phyloP scores from a whole-genome alignment of 176 grass and related monocot species.

The Thalia dealbata region DNA sequence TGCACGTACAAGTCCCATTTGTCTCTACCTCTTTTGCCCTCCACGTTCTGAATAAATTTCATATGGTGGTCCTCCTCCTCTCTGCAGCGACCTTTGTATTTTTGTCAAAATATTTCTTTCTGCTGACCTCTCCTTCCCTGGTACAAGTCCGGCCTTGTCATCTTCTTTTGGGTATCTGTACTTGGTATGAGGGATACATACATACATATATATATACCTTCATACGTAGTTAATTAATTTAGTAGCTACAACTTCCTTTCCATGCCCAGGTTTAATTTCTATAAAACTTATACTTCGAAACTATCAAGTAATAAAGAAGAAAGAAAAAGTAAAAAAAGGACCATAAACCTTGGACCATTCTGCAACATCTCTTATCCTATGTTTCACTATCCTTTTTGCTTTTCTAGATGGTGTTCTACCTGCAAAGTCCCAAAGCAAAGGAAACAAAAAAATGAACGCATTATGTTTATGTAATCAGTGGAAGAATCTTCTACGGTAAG shows the following conservation, averaged over 20 bases:
- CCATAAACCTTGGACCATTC: background rate
- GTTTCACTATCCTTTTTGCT: background rate
- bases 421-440: background rate
- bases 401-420: background rate
- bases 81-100: background rate
- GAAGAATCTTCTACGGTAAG: background rate
- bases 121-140: background rate
- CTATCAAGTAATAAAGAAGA: background rate
- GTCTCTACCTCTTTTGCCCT: background rate
- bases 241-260: background rate
- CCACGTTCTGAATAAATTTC: background rate
- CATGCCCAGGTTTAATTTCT: constrained; percentile 1
- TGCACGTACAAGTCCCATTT: background rate
- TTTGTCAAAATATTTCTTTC: background rate
- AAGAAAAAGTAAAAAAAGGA: background rate
- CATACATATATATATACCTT: background rate
- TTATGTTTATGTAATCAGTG: background rate
- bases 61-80: background rate
- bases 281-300: background rate
- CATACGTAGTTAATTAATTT: background rate
- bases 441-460: background rate
- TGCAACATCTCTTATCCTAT: background rate
- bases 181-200: background rate
- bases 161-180: background rate
- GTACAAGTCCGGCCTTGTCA: too few relatives aligned